Evolutionary conservation across 371 early-diverging fungal genomes (phyloP).

Genomic region (Gilbertella persicaria): DNA sequence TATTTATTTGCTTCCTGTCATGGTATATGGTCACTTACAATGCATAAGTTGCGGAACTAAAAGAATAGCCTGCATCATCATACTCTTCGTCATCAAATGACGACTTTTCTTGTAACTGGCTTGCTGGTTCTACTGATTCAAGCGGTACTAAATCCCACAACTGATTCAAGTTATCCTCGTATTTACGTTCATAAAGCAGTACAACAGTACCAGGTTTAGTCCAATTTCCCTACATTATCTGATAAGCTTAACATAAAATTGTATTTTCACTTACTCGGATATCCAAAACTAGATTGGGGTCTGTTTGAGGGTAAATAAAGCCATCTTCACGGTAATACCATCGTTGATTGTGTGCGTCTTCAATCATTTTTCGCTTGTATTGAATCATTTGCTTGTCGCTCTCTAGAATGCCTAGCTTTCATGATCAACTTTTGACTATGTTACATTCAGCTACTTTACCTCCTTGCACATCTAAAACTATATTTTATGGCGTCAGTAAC

Average conservation of each 20-base stretch:
- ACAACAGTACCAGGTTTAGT: slow-evolving; percentile 46
- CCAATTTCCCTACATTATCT: slow-evolving; percentile 42
- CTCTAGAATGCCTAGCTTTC: slow-evolving; percentile 29
- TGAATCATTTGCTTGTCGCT: slow-evolving; percentile 51
- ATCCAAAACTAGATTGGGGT: slow-evolving; percentile 47
- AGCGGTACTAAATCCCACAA: slow-evolving; percentile 47
- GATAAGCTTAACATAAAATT: background rate
- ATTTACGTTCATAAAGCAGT: slow-evolving; percentile 48
- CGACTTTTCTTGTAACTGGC: background rate
- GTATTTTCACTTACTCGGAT: slow-evolving; percentile 37
- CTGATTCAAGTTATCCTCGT: slow-evolving; percentile 46
- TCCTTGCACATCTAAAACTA: slow-evolving; percentile 49
- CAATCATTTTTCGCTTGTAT: slow-evolving; percentile 47
- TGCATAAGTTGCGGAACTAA: slow-evolving; percentile 51
- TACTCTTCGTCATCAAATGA: slow-evolving; percentile 7
- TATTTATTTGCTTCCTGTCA: background rate
- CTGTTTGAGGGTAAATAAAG: slow-evolving; percentile 47
- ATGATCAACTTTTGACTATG: background rate
- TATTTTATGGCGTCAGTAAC: background rate
- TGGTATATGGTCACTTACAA: slow-evolving; percentile 18
- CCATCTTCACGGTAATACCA: slow-evolving; percentile 57
- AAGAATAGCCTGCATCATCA: slow-evolving; percentile 38
- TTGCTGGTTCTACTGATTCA: slow-evolving; percentile 6
- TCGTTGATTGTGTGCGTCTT: slow-evolving; percentile 49
- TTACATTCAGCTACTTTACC: slow-evolving; percentile 20